A percentile compares a stretch with the other conserved stretches of the same genome.
Conservation (phyloP, 192 early-diverging fungal species). For the Rhizophlyctis rosea region DNA sequence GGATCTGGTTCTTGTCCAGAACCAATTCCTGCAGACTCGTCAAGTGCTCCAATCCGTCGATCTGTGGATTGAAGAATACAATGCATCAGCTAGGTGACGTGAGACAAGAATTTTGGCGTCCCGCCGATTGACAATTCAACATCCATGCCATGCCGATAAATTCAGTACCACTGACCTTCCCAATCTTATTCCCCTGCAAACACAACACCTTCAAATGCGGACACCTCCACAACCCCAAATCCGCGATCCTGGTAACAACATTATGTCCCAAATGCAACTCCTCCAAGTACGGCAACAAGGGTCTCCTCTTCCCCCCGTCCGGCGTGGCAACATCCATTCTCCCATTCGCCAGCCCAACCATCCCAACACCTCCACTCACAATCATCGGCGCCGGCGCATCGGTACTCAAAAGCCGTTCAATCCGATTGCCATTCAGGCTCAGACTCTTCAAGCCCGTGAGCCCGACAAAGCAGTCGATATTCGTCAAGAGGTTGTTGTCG, state of each 20-base stretch:
- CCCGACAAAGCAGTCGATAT: conserved; percentile 45
- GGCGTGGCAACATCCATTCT: conserved; percentile 29
- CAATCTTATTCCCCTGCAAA: conserved; percentile 54
- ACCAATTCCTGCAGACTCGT: conserved; percentile 52
- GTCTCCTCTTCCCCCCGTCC: conserved; percentile 19
- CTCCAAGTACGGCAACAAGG: conserved; percentile 46
- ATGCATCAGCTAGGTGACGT: not conserved
- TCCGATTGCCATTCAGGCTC: conserved; percentile 51
- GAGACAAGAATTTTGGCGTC: not conserved
- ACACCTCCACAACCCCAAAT: conserved; percentile 49
- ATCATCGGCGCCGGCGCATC: conserved; percentile 31
- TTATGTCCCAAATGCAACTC: conserved; percentile 60
- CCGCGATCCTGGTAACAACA: conserved; percentile 45
- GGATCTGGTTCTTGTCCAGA: conserved; percentile 63
- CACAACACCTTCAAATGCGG: conserved; percentile 47
- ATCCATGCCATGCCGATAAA: too few relatives aligned
- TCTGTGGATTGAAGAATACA: conserved; percentile 23
- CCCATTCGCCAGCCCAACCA: conserved; percentile 16
- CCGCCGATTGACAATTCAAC: too few relatives aligned
- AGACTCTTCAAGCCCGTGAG: conserved; percentile 43
- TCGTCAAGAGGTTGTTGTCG: conserved; percentile 54
- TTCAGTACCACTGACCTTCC: conserved; percentile 32
- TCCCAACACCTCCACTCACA: conserved; percentile 5
- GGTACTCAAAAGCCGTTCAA: conserved; percentile 46
- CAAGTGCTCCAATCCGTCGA: conserved; percentile 60